Conservation (phyloP, 176 grass and related monocot species). For the Miscanthus lutarioriparius region DNA sequence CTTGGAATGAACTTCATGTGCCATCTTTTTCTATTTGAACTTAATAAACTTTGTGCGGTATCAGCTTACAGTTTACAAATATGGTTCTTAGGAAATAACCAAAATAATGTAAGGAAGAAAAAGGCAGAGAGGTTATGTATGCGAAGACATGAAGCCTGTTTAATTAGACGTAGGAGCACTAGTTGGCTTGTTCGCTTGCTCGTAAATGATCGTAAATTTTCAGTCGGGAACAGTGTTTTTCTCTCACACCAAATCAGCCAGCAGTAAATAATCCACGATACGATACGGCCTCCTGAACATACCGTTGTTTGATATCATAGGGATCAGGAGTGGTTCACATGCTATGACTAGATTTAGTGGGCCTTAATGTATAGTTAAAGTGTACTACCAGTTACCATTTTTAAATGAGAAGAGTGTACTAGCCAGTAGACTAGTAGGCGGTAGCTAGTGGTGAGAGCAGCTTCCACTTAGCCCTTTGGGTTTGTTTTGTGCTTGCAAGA, state of each 20-base stretch:
- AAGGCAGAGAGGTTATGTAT: not conserved
- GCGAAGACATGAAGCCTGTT: slow-evolving; percentile 30
- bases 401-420: not conserved
- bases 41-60: no score
- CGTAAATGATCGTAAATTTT: no score
- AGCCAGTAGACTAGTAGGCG: not conserved
- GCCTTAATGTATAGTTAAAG: slow-evolving; percentile 42
- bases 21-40: not conserved
- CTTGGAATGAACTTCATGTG: not conserved
- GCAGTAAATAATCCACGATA: no score
- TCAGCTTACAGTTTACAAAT: not conserved
- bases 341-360: slow-evolving; percentile 42
- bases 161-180: slow-evolving; percentile 30
- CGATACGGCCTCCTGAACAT: no score
- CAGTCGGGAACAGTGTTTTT: no score
- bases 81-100: not conserved
- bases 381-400: not conserved
- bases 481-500: slow-evolving; percentile 24
- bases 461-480: slow-evolving; percentile 7
- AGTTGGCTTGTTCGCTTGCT: no score
- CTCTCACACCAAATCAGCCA: no score
- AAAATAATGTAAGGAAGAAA: not conserved
- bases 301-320: slow-evolving; percentile 47
- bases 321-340: slow-evolving; percentile 40
- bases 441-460: not conserved